These are phyloP conservation scores for Skeletonema menzelii DNA, from an alignment of 108 stramenopile species.

Conservation along the genomic window DNA sequence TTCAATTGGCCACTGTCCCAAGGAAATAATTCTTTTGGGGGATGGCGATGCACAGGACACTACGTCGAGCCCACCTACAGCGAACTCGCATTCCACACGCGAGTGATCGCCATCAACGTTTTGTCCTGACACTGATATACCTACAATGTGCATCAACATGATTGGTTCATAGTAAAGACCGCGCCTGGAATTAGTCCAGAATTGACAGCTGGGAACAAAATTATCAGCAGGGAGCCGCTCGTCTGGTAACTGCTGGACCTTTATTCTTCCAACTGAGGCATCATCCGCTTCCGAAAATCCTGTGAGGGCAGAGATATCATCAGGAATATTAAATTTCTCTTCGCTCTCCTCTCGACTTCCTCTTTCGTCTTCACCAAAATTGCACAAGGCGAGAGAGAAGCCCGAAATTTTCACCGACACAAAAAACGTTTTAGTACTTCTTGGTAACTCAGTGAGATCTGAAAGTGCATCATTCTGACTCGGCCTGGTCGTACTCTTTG, in stretches of 20 bases:
- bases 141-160: constrained; percentile 24
- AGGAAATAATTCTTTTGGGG: not conserved
- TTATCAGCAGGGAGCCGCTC: not conserved
- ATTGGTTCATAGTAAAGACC: constrained; percentile 28
- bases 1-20: not conserved
- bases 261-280: not conserved
- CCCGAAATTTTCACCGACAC: constrained; percentile 18
- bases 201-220: constrained; percentile 27
- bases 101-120: not conserved
- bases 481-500: not conserved
- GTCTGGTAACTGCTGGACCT: not conserved
- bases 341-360: not conserved
- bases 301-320: constrained; percentile 39
- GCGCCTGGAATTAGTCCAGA: constrained; percentile 16
- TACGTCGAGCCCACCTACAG: constrained; percentile 14
- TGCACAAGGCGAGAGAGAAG: constrained; percentile 37
- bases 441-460: not conserved
- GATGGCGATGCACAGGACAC: not conserved
- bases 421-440: constrained; percentile 2
- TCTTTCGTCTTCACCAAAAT: constrained; percentile 2
- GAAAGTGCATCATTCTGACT: not conserved
- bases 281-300: constrained; percentile 41
- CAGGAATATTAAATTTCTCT: constrained; percentile 1
- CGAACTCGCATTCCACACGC: not conserved
- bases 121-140: constrained; percentile 12